Conservation (phyloP, 1,284 basidiomycete species). For the Apiotrichum porosum region DNA sequence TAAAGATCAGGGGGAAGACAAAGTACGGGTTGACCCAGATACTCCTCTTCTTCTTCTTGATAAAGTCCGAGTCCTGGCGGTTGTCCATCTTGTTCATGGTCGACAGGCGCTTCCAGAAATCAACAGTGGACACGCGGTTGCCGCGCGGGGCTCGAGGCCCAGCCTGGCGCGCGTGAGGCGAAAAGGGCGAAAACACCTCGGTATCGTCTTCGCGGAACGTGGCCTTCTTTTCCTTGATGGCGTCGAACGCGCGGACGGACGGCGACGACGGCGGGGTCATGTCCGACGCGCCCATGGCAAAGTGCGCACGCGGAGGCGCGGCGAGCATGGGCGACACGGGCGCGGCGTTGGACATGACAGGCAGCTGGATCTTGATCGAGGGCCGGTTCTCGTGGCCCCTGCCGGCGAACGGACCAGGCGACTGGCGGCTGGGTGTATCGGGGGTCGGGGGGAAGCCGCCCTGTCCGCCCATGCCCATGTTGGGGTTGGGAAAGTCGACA, state of each 20-base stretch:
- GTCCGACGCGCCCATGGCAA: conserved; percentile 3
- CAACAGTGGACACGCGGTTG: conserved; percentile 21
- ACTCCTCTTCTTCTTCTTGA: conserved; percentile 3
- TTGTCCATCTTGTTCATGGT: conserved; percentile 1
- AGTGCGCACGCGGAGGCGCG: conserved; percentile 22
- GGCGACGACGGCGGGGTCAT: conserved; percentile 14
- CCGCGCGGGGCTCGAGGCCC: conserved; percentile 5
- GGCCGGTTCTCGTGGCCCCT: neutral
- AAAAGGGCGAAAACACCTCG: conserved; percentile 36
- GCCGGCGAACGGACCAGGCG: neutral
- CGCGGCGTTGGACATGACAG: neutral
- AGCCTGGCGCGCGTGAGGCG: conserved; percentile 17
- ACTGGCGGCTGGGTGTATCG: neutral
- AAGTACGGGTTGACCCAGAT: conserved; percentile 17
- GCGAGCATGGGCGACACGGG: conserved; percentile 30
- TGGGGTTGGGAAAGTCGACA: conserved; percentile 5
- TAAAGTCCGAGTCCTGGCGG: conserved; percentile 6
- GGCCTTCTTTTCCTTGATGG: conserved; percentile 38
- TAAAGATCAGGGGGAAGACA: conserved; percentile 10
- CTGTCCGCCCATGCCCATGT: neutral
- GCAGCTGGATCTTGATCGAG: neutral
- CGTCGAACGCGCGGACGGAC: conserved; percentile 30
- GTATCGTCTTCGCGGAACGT: conserved; percentile 41
- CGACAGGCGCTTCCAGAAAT: conserved; percentile 43
- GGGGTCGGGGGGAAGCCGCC: neutral